Evolutionary conservation across 2,329 filamentous ascomycete genomes (phyloP).

Genomic region (Trichoderma guizhouense): DNA sequence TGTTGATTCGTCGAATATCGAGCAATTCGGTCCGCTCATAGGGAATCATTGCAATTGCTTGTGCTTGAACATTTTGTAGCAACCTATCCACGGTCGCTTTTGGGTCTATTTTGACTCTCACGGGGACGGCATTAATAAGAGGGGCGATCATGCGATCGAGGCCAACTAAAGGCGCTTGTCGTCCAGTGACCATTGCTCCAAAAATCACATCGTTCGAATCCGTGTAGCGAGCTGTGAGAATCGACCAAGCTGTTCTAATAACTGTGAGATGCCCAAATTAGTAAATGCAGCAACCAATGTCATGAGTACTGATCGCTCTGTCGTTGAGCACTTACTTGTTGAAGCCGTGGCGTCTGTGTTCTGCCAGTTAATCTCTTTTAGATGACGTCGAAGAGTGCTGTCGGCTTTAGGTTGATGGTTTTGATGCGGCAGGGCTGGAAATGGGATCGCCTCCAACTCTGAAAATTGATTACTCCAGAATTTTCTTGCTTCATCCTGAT

Average conservation of each 20-base stretch:
- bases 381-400: background rate
- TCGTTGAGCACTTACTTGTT: background rate
- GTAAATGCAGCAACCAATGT: background rate
- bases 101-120: constrained; percentile 16
- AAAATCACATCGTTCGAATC: constrained; percentile 31
- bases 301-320: background rate
- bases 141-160: constrained; percentile 15
- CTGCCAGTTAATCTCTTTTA: constrained; percentile 2
- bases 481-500: background rate
- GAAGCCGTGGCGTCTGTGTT: constrained; percentile 3
- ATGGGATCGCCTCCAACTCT: constrained; percentile 5
- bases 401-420: constrained; percentile 10
- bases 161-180: constrained; percentile 17
- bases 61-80: constrained; percentile 24
- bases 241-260: constrained; percentile 24
- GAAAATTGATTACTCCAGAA: constrained; percentile 12
- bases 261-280: background rate
- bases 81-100: constrained; percentile 15
- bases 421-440: background rate
- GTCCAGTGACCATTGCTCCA: constrained; percentile 23
- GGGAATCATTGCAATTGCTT: constrained; percentile 24
- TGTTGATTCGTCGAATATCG: constrained; percentile 25
- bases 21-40: constrained; percentile 30
- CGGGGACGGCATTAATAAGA: constrained; percentile 19
- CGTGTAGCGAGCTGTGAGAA: constrained; percentile 37